A percentile compares a stretch with the other conserved stretches of the same genome.
Evolutionary conservation across 352 stramenopile genomes (phyloP).

Genomic region (Pythium rhizo-oryzae): DNA sequence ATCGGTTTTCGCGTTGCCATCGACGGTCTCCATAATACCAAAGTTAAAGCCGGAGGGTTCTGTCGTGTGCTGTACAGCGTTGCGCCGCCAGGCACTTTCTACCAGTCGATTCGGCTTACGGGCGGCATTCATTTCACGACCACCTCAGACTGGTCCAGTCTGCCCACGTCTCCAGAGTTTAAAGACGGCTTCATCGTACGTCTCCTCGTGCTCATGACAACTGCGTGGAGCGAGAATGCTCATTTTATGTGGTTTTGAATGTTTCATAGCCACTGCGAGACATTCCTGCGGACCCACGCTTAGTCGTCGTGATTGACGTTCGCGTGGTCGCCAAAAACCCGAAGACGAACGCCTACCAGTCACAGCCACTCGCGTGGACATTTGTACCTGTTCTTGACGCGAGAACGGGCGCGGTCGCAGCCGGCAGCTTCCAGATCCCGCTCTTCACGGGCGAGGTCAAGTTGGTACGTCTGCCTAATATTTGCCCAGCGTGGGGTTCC

Average conservation of each 20-base stretch:
- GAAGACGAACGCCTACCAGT: slow-evolving; percentile 49
- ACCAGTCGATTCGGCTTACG: slow-evolving; percentile 57
- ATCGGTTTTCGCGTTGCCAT: slow-evolving; percentile 73
- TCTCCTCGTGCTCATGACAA: not conserved
- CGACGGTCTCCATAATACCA: slow-evolving; percentile 70
- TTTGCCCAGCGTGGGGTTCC: not conserved
- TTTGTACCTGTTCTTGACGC: slow-evolving; percentile 59
- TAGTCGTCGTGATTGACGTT: slow-evolving; percentile 63
- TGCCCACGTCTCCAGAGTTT: slow-evolving; percentile 58
- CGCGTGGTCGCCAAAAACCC: slow-evolving; percentile 42
- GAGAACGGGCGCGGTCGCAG: slow-evolving; percentile 34
- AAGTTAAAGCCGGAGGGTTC: slow-evolving; percentile 44
- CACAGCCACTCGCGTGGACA: slow-evolving; percentile 60
- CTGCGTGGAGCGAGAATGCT: too few relatives aligned
- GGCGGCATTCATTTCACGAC: slow-evolving; percentile 63
- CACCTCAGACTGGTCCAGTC: slow-evolving; percentile 61
- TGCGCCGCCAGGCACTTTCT: slow-evolving; percentile 60
- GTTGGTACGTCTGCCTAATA: slow-evolving; percentile 37
- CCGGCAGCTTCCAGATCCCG: slow-evolving; percentile 54
- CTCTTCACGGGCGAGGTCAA: slow-evolving; percentile 67
- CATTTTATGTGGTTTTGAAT: not conserved
- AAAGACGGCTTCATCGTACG: slow-evolving; percentile 51
- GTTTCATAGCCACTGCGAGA: slow-evolving; percentile 51
- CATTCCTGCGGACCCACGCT: slow-evolving; percentile 24
- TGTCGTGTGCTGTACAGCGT: slow-evolving; percentile 65